phyloP scores from a whole-genome alignment of 2,329 filamentous ascomycete species.

The Clarireedia hainanense region DNA sequence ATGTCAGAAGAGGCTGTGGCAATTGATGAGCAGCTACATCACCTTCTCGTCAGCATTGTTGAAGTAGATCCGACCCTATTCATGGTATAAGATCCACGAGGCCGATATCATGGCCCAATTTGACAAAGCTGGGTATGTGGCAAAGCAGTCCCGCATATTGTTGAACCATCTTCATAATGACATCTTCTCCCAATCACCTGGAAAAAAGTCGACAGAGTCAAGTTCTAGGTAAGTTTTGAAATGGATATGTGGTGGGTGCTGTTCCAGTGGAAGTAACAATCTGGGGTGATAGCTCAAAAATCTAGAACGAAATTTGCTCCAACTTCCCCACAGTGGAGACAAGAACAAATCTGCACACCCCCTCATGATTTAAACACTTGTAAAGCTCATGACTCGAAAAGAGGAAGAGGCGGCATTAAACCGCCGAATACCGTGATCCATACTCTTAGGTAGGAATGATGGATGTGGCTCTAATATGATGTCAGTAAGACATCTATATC shows the following conservation, averaged over 20 bases:
- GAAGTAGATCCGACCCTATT: not conserved
- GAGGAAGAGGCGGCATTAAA: not conserved
- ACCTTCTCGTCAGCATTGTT: not conserved
- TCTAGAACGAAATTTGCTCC: not conserved
- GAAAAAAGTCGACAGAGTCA: not conserved
- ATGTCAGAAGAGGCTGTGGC: too few species aligned
- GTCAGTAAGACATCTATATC: not conserved
- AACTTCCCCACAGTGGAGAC: conserved; percentile 1
- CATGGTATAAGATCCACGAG: conserved; percentile 2
- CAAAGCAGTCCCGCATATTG: not conserved
- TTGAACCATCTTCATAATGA: not conserved
- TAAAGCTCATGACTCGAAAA: not conserved
- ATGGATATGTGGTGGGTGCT: not conserved
- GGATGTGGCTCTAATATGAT: not conserved
- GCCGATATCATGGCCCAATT: not conserved
- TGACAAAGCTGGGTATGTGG: not conserved
- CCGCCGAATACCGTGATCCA: not conserved
- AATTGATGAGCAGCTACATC: not conserved
- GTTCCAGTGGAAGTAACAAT: too few species aligned
- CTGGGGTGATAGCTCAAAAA: not conserved
- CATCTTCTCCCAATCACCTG: not conserved
- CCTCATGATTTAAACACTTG: not conserved
- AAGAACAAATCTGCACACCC: not conserved
- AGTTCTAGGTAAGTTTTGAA: not conserved
- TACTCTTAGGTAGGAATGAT: not conserved